Conservation (phyloP, 257 asterid species). For the Parsonsia alboflavescens region DNA sequence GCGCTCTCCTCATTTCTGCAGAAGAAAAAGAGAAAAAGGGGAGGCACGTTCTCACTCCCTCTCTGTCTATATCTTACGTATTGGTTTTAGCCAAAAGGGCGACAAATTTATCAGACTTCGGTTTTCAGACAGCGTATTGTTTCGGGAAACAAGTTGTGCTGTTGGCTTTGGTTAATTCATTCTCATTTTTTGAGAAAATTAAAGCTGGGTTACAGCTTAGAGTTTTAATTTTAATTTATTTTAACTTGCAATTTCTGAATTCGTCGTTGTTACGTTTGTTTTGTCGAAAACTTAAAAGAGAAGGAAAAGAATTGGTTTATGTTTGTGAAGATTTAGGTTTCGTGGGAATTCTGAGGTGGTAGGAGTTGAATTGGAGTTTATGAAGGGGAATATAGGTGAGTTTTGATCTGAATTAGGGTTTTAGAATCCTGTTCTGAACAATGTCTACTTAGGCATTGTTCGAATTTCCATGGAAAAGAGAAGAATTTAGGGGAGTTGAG, state of each 20-base stretch:
- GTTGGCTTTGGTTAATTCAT: neutral
- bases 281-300: neutral
- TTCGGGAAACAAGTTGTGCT: neutral
- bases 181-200: neutral
- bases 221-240: neutral
- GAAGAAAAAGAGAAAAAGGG: neutral
- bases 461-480: conserved; percentile 14
- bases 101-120: neutral
- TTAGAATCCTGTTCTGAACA: conserved; percentile 29
- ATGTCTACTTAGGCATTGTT: conserved; percentile 36
- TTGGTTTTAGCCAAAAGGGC: conserved; percentile 4
- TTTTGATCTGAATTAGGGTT: conserved; percentile 34
- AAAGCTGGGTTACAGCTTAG: conserved; percentile 22
- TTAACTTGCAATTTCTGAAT: conserved; percentile 7
- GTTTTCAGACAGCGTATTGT: conserved; percentile 8
- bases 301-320: neutral
- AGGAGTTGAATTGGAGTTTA: conserved; percentile 18
- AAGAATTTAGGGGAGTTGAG: neutral
- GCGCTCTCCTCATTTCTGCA: conserved; percentile 7
- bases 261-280: conserved; percentile 9
- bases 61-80: neutral
- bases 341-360: neutral
- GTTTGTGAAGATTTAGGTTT: conserved; percentile 1
- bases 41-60: conserved; percentile 1
- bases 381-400: conserved; percentile 9